Percentiles rank a stretch among this genome's conserved stretches.
phyloP scores from a whole-genome alignment of 345 rosid genomes.

The Camelina hispida region DNA sequence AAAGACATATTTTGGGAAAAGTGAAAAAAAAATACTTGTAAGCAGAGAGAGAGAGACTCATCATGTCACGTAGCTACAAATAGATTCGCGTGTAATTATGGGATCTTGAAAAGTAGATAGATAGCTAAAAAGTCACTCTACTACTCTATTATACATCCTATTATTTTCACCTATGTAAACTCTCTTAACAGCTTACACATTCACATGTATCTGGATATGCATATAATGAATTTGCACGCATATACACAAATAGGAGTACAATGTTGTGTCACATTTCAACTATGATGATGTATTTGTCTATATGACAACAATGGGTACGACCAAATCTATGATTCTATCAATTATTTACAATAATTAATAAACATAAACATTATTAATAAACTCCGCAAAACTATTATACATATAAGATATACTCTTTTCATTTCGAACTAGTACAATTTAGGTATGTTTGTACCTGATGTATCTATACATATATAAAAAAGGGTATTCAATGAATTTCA shows the following conservation, averaged over 20 bases:
- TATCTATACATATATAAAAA: constrained; percentile 6
- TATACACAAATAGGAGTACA: constrained; percentile 45
- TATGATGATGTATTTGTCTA: constrained; percentile 36
- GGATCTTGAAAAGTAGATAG: constrained; percentile 45
- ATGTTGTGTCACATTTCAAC: constrained; percentile 46
- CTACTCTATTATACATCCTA: constrained; percentile 33
- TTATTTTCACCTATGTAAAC: constrained; percentile 11
- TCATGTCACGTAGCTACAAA: constrained; percentile 48
- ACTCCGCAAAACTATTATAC: constrained; percentile 6
- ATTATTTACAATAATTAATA: constrained; percentile 18
- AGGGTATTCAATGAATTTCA: constrained; percentile 17
- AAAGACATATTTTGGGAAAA: constrained; percentile 35
- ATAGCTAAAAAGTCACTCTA: constrained; percentile 40
- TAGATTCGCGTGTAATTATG: constrained; percentile 49
- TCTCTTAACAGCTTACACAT: constrained; percentile 37
- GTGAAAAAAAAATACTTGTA: constrained; percentile 14
- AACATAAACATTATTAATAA: background rate
- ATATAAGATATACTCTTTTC: background rate
- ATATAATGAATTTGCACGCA: constrained; percentile 35
- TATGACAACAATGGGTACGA: constrained; percentile 25
- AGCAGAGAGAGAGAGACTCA: constrained; percentile 42
- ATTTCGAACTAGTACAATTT: background rate
- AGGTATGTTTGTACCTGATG: background rate
- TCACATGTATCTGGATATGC: constrained; percentile 41
- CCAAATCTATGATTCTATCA: constrained; percentile 21